Percentiles rank a stretch among this genome's conserved stretches.
Evolutionary conservation across 2,329 filamentous ascomycete genomes (phyloP).

Genomic region (Apiospora marii): DNA sequence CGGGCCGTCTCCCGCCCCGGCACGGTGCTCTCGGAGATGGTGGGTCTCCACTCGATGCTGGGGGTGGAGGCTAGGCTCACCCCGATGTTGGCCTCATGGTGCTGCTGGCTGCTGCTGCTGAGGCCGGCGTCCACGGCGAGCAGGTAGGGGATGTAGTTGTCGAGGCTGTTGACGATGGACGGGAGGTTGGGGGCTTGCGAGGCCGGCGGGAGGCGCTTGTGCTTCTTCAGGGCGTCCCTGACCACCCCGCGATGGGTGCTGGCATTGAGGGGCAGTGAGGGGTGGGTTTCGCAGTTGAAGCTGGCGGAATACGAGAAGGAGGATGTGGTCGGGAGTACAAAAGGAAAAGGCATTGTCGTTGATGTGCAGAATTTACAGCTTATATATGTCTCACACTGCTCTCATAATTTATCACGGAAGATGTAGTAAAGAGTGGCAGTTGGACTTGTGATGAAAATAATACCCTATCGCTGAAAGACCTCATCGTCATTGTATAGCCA

Average conservation of each 20-base stretch:
- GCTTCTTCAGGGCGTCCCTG: slow-evolving; percentile 82
- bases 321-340: slow-evolving; percentile 88
- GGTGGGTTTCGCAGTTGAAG: slow-evolving; percentile 83
- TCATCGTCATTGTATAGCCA: slow-evolving; percentile 20
- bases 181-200: slow-evolving; percentile 76
- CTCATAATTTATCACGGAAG: not conserved
- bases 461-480: slow-evolving; percentile 9
- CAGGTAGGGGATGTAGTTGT: slow-evolving; percentile 84
- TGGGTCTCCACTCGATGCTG: slow-evolving; percentile 85
- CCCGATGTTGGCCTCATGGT: slow-evolving; percentile 67
- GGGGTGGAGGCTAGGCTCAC: slow-evolving; percentile 68
- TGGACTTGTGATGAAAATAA: not conserved
- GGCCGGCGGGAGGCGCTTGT: slow-evolving; percentile 82
- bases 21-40: slow-evolving; percentile 70
- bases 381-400: not conserved
- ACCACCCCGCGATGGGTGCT: slow-evolving; percentile 86
- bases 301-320: slow-evolving; percentile 81
- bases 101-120: slow-evolving; percentile 45
- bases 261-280: slow-evolving; percentile 82
- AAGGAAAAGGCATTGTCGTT: slow-evolving; percentile 90
- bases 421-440: not conserved
- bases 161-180: slow-evolving; percentile 72
- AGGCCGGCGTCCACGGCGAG: slow-evolving; percentile 79
- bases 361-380: not conserved
- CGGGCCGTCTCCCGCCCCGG: slow-evolving; percentile 71